Base-by-base conservation (phyloP, 352 stramenopile genomes). In the Phytophthora syringae region DNA sequence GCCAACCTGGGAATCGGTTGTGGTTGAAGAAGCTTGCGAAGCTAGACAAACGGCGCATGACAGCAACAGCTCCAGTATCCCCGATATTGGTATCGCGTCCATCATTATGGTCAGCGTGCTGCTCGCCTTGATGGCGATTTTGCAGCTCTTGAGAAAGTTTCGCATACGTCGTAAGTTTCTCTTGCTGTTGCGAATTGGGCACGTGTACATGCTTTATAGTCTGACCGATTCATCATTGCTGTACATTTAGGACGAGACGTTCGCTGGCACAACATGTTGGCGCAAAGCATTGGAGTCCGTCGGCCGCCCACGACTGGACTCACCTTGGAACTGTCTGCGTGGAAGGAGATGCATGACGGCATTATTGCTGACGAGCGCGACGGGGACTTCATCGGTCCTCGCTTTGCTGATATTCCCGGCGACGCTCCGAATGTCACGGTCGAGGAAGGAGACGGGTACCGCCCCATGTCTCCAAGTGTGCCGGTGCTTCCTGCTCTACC, bases 331-430 rank as follows among this genome's bases (percentile, higher is more conserved):
- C 59, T 89, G 18, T 71, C 69, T 5, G 77, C 73, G 7, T 89
- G 80, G 80, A 86, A 89, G 59, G 74, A 74, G 21, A 82, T 86
- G 73, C 74, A 71, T 4, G 73, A 84, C 44, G 65, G 70, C 9
- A 47, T 89, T 12, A 89, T 89, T 37, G 60, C 67, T 49, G 69
- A 79, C 7, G 80, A 89, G 64, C 67, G 60, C 24, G 74, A 84
- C n/a, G 70, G 74, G 22, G 53, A 68, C 10, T 42, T 67, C 20
- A 36, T 67, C 16, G n/a, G 30, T 4, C 64, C 59, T 56, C 49
- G 52, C 11, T 43, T 65, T 12, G 55, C 53, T 9, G 69, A 74
- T 13, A 59, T 25, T 2, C 36, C 48, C 10, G 25, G 40, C 5
- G 62, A 77, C 27, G 63, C 45, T 32, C 64, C 74, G 1, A 56